A percentile compares a stretch with the other conserved stretches of the same genome.
Evolutionary conservation across 2,329 filamentous ascomycete genomes (phyloP).

Genomic region (Verticillium longisporum): DNA sequence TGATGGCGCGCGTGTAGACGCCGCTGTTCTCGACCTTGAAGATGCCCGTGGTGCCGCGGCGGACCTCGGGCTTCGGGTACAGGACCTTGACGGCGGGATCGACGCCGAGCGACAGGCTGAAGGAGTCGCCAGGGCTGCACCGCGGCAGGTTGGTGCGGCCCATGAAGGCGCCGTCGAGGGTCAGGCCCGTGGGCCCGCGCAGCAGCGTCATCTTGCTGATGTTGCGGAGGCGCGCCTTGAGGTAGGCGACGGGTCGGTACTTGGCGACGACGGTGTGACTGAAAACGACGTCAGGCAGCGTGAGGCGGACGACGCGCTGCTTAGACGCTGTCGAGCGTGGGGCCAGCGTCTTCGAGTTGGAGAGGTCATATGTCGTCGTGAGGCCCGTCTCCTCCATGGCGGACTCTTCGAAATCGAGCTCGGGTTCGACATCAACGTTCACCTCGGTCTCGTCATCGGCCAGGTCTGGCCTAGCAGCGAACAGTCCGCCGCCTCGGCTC

Average conservation of each 20-base stretch:
- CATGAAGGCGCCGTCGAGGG: constrained; percentile 57
- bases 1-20: constrained; percentile 40
- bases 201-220: constrained; percentile 48
- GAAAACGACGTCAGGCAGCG: constrained; percentile 43
- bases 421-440: constrained; percentile 11
- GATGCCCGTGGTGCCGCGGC: constrained; percentile 41
- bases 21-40: constrained; percentile 47
- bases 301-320: constrained; percentile 52
- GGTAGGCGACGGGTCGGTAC: constrained; percentile 51
- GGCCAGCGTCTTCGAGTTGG: constrained; percentile 47
- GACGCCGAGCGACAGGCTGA: constrained; percentile 50
- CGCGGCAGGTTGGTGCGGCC: constrained; percentile 48
- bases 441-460: not conserved
- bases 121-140: constrained; percentile 46
- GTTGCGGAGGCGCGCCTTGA: constrained; percentile 52
- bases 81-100: constrained; percentile 49
- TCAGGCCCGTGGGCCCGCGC: constrained; percentile 47
- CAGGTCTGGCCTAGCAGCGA: not conserved
- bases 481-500: not conserved
- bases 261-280: constrained; percentile 55
- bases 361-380: constrained; percentile 55
- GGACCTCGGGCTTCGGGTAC: constrained; percentile 50
- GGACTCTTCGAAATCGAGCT: constrained; percentile 43
- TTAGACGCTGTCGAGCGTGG: constrained; percentile 44
- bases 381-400: constrained; percentile 52